Evolutionary conservation across 148 eudicot species (phyloP).

Genomic region (Suaeda aralocaspica): DNA sequence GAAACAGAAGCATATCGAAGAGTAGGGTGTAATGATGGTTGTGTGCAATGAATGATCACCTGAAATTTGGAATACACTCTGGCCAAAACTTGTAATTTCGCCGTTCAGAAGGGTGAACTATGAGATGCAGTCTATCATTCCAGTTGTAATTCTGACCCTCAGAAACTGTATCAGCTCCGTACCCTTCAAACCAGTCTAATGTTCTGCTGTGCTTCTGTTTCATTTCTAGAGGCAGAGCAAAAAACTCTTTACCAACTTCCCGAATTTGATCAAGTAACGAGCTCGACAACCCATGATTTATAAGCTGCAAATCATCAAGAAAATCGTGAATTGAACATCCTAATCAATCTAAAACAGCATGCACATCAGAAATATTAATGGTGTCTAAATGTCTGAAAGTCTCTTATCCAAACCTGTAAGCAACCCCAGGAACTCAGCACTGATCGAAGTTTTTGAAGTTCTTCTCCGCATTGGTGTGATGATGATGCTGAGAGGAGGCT

Average conservation of each 20-base stretch:
- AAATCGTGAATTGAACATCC: neutral
- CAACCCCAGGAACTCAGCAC: constrained; percentile 46
- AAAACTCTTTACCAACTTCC: constrained; percentile 24
- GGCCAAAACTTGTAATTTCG: constrained; percentile 34
- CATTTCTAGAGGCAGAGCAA: constrained; percentile 28
- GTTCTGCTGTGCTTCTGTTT: constrained; percentile 26
- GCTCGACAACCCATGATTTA: constrained; percentile 29
- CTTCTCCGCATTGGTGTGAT: constrained; percentile 12
- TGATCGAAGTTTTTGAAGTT: constrained; percentile 37
- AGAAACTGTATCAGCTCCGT: constrained; percentile 28
- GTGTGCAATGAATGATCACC: constrained; percentile 8
- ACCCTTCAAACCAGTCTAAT: constrained; percentile 26
- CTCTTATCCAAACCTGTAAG: constrained; percentile 58
- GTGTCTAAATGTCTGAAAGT: neutral
- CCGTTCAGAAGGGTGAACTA: constrained; percentile 21
- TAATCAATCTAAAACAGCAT: too few relatives aligned
- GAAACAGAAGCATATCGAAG: too few relatives aligned
- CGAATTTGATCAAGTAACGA: constrained; percentile 24
- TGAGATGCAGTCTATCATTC: constrained; percentile 32
- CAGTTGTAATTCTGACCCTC: constrained; percentile 30
- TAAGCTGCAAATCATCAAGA: constrained; percentile 20
- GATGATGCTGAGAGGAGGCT: constrained; percentile 29
- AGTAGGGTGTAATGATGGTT: too few relatives aligned
- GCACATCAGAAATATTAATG: neutral
- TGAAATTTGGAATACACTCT: constrained; percentile 14